A percentile compares a stretch with the other conserved stretches of the same genome.
Evolutionary conservation across 805 yeast species (phyloP).

Genomic region (Blastobotrys terrestris): DNA sequence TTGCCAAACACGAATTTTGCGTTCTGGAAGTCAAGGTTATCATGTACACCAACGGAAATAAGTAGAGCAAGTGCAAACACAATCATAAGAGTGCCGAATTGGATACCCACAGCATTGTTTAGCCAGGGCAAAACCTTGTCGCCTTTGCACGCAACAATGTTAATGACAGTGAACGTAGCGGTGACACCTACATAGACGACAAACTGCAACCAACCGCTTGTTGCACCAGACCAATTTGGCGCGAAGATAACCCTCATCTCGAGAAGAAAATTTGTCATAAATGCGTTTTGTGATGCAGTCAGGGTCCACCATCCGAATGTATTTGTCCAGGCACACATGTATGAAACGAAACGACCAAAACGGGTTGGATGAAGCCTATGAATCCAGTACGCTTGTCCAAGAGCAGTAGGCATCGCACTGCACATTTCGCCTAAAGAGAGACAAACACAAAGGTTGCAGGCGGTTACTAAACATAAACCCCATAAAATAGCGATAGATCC

Average conservation of each 20-base stretch:
- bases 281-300: conserved; percentile 14
- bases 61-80: conserved; percentile 12
- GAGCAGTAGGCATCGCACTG: conserved; percentile 18
- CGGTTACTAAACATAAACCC: conserved; percentile 65
- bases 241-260: conserved; percentile 3
- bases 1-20: conserved; percentile 15
- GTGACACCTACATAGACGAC: conserved; percentile 13
- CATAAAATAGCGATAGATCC: conserved; percentile 69
- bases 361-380: conserved; percentile 11
- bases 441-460: conserved; percentile 59
- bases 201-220: conserved; percentile 13
- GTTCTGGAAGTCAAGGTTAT: conserved; percentile 12
- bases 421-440: conserved; percentile 64
- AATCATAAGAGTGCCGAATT: conserved; percentile 9
- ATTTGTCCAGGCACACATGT: conserved; percentile 18
- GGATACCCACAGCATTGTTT: conserved; percentile 12
- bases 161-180: conserved; percentile 9
- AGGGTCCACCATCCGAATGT: conserved; percentile 18
- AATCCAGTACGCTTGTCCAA: conserved; percentile 18
- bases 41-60: conserved; percentile 12
- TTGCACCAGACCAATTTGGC: conserved; percentile 3
- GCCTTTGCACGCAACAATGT: conserved; percentile 12
- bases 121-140: conserved; percentile 13
- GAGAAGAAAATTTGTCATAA: conserved; percentile 13
- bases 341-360: conserved; percentile 11